These are phyloP conservation scores for Stemphylium lycopersici DNA, from an alignment of 2,329 filamentous ascomycete species.

Conservation along the genomic window DNA sequence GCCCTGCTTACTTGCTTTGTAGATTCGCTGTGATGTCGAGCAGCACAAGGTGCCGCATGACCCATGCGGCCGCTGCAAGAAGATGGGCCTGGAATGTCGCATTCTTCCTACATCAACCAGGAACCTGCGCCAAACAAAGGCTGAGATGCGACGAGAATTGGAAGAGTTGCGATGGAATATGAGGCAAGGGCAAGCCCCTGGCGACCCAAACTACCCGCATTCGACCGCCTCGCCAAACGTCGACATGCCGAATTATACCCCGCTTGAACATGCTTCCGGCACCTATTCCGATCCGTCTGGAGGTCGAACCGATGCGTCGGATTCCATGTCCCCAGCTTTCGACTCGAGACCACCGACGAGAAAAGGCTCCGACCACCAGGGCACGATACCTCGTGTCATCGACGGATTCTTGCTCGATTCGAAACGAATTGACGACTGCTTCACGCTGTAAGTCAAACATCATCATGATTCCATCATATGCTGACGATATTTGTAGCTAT, in stretches of 20 bases:
- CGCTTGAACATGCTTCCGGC: constrained; percentile 31
- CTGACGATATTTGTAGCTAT: constrained; percentile 34
- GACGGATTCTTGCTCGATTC: constrained; percentile 43
- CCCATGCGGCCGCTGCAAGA: constrained; percentile 44
- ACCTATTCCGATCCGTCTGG: constrained; percentile 39
- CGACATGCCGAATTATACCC: constrained; percentile 36
- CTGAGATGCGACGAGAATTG: constrained; percentile 47
- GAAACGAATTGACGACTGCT: constrained; percentile 45
- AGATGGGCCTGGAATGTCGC: constrained; percentile 45
- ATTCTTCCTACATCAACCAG: constrained; percentile 46
- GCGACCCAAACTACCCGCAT: constrained; percentile 32
- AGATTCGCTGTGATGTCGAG: constrained; percentile 49
- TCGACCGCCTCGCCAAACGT: constrained; percentile 38
- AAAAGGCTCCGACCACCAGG: constrained; percentile 27
- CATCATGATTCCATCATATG: background rate
- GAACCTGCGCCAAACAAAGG: constrained; percentile 47
- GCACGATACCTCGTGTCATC: constrained; percentile 36
- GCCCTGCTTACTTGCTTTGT: constrained; percentile 18
- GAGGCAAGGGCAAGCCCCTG: constrained; percentile 34
- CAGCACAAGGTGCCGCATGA: constrained; percentile 47
- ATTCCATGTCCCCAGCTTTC: constrained; percentile 41
- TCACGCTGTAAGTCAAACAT: constrained; percentile 34
- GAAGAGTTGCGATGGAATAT: constrained; percentile 47
- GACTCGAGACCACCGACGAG: constrained; percentile 32
- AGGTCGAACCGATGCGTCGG: constrained; percentile 30